Base-by-base conservation (phyloP, 2,329 filamentous ascomycete genomes). In the Sordariomycetes sp. region DNA sequence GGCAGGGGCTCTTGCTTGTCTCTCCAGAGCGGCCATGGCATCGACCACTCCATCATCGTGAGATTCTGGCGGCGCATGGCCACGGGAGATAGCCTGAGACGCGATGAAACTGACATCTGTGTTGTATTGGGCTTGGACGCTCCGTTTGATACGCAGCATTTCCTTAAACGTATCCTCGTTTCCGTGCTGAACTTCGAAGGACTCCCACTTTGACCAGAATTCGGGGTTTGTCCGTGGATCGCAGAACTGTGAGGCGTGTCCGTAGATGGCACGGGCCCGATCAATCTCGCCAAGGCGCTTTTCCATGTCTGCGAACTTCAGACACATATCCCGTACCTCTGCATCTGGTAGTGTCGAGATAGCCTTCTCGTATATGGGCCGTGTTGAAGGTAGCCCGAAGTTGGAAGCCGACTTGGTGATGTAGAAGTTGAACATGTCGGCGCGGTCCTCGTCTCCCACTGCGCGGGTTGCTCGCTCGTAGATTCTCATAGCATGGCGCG, bases 111-210 rank as follows among this genome's bases (percentile, higher is more conserved):
- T 95, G 76, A 99, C 92, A 67, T 99, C 94, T 52, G 95, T 99
- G 67, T 97, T 97, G 78, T 95, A 99, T 74, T 96, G 89, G 56
- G 94, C 92, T 71, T 96, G 90, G 13, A 99, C 94, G 70, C 90
- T 96, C 68, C 94, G 80, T 78, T 97, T 99, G 76, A 99, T 90
- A 34, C 94, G 86, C 61, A 97, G 78, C 94, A 99, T 99, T 69
- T 99, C 94, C 75, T 96, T 96, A 79, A 95, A 99, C 0, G 95
- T 99, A 69, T 99, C 94, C 70, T 99, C 95, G 72, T 99, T 99
- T 62, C 94, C 94, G 67, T 99, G 94, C 69, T 95, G 88, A 24
- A 97, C 90, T 72, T 99, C 95, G 70, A 99, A 99, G 57, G 85
- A 80, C 71, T 99, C 94, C 94, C 94, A 99, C 69, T 92, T 95